Evolutionary conservation across 2,329 filamentous ascomycete genomes (phyloP), one percentile per base, ranked within the genome.

Genomic region (Plectosphaerella sp.): DNA sequence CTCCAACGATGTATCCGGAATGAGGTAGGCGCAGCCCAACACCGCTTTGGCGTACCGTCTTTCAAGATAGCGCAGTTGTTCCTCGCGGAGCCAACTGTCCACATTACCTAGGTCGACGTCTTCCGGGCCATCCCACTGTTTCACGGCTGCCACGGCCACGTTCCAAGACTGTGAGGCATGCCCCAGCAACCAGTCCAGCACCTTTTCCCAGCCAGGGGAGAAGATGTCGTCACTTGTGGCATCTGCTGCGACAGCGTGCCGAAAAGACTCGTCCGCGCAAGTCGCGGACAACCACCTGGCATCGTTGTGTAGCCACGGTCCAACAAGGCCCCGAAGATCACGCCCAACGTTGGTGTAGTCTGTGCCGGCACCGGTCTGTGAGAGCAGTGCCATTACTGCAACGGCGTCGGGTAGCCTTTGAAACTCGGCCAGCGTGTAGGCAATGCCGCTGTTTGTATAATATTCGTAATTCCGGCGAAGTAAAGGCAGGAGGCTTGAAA

Each of bases 291-390:
- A 79, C 73, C 86, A 84, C 50, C 85, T 79, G 18, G 69, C 76
- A 48, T 83, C 76, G 45, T 83, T 83, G 61, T 87, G 84, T 47
- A 91, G 72, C 88, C 88, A 93, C 2, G 89, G 88, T 0, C 84
- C 85, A 48, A 92, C 71, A 37, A 92, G 63, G 0, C 84, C 82
- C 56, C 81, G 80, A 51, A 92, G 63, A 62, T 91, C 87, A 52
- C 87, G 79, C 1, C 81, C 83, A 47, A 86, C 64, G 37, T 73
- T 64, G 1, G 59, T 53, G 16, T 70, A 55, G 3, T 72, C 68
- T 39, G 72, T 69, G 28, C 75, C 66, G 15, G 60, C 54, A 24
- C 74, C 75, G 2, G 82, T 84, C 50, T 79, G 77, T 8, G 78
- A 79, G 5, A 93, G 71, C 25, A 91, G 73, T 46, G 83, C 68